phyloP scores from a whole-genome alignment of 495 filamentous ascomycete genomes.

The Polyplosphaeria fusca region DNA sequence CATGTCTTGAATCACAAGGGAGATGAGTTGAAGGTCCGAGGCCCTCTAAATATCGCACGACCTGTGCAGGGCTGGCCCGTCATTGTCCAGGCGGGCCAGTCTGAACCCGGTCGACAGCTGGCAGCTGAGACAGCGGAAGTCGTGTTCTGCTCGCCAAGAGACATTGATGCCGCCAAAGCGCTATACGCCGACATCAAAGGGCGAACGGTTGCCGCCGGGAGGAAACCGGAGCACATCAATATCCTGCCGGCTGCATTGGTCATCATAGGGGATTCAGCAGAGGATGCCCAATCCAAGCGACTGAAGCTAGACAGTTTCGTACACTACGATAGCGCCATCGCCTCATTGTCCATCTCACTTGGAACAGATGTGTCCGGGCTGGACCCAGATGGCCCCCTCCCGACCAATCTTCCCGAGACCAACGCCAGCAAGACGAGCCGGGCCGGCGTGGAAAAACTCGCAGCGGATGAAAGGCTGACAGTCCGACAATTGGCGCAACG shows the following conservation, averaged over 20 bases:
- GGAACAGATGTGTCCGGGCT: constrained; percentile 49
- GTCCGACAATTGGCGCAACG: constrained; percentile 52
- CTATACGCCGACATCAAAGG: constrained; percentile 55
- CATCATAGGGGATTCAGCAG: constrained; percentile 50
- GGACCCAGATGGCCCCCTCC: constrained; percentile 50
- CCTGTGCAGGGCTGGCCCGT: constrained; percentile 57
- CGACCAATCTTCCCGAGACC: constrained; percentile 40
- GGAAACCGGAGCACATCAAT: constrained; percentile 40
- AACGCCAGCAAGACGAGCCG: constrained; percentile 54
- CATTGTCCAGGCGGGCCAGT: constrained; percentile 54
- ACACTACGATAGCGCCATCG: constrained; percentile 56
- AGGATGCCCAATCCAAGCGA: constrained; percentile 51
- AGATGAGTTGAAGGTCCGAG: constrained; percentile 44
- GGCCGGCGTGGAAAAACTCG: constrained; percentile 46
- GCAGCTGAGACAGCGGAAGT: constrained; percentile 56
- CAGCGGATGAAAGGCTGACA: constrained; percentile 46
- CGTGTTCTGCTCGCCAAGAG: constrained; percentile 43
- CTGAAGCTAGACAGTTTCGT: constrained; percentile 52
- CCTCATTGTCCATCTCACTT: constrained; percentile 51
- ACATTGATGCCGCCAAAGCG: constrained; percentile 47
- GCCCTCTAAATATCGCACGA: constrained; percentile 53
- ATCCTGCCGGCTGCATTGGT: constrained; percentile 54
- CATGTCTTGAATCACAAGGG: constrained; percentile 53
- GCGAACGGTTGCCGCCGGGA: constrained; percentile 43
- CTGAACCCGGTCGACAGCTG: constrained; percentile 52